phyloP scores from a whole-genome alignment of 1,284 basidiomycete genomes.

The Polyporus tsugae region DNA sequence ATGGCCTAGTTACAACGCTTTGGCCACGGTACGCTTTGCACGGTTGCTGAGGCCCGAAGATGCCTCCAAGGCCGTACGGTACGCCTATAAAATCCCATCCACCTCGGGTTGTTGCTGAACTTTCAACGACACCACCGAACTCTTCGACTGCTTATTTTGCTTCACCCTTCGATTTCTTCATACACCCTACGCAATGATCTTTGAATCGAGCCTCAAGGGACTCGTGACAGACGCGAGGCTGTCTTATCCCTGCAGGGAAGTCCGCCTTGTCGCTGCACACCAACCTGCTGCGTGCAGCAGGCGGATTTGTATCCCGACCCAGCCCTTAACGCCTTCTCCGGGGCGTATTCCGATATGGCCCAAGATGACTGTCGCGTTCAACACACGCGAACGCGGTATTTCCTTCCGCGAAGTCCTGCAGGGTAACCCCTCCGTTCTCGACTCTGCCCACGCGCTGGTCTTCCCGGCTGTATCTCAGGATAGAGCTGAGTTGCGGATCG shows the following conservation, averaged over 20 bases:
- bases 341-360: neutral
- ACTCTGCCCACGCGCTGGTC: neutral
- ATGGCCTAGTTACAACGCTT: neutral
- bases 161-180: neutral
- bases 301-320: neutral
- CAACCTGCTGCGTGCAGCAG: neutral
- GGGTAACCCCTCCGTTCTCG: neutral
- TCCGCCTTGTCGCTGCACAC: neutral
- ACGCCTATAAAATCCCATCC: neutral
- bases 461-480: neutral
- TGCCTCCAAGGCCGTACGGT: neutral
- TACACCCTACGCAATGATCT: neutral
- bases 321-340: neutral
- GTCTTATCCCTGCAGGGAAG: neutral
- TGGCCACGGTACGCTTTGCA: neutral
- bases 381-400: neutral
- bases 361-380: neutral
- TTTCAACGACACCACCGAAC: neutral
- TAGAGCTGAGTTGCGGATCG: neutral
- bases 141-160: neutral
- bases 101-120: neutral
- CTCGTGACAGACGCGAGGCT: neutral
- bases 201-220: neutral
- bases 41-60: neutral
- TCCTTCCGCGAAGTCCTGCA: neutral